These are phyloP conservation scores for Ananas comosus DNA, from an alignment of 176 grass and related monocot species.

Conservation along the genomic window DNA sequence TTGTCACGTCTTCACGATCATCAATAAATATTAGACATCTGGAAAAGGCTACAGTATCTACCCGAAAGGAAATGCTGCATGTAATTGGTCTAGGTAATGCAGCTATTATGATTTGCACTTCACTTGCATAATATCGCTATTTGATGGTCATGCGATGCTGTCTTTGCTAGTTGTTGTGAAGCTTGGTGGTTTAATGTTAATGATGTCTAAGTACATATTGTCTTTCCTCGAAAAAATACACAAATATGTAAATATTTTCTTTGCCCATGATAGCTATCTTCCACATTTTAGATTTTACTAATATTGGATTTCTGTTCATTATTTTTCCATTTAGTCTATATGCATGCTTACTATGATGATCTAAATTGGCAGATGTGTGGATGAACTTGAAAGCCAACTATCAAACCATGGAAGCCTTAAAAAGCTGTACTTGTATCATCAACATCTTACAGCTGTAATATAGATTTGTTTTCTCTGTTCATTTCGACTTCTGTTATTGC, in stretches of 20 bases:
- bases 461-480: slow-evolving; percentile 19
- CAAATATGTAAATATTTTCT: no score
- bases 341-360: slow-evolving; percentile 6
- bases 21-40: slow-evolving; percentile 93
- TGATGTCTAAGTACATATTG: no score
- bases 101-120: not conserved
- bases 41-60: slow-evolving; percentile 95
- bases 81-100: slow-evolving; percentile 92
- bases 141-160: not conserved
- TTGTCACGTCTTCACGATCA: slow-evolving; percentile 93
- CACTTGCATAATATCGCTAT: not conserved
- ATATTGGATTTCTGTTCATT: not conserved
- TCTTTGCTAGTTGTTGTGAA: no score
- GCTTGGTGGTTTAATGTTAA: no score
- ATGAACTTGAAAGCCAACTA: slow-evolving; percentile 93
- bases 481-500: slow-evolving; percentile 1
- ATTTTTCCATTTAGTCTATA: not conserved
- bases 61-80: slow-evolving; percentile 92
- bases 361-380: slow-evolving; percentile 59
- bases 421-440: slow-evolving; percentile 97
- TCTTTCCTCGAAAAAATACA: no score
- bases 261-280: no score
- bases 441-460: slow-evolving; percentile 91
- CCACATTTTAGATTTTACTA: not conserved
- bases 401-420: slow-evolving; percentile 90